Evolutionary conservation across 108 stramenopile genomes (phyloP), one percentile per base, ranked within the genome.

Genomic region (Mediolabrus comicus): DNA sequence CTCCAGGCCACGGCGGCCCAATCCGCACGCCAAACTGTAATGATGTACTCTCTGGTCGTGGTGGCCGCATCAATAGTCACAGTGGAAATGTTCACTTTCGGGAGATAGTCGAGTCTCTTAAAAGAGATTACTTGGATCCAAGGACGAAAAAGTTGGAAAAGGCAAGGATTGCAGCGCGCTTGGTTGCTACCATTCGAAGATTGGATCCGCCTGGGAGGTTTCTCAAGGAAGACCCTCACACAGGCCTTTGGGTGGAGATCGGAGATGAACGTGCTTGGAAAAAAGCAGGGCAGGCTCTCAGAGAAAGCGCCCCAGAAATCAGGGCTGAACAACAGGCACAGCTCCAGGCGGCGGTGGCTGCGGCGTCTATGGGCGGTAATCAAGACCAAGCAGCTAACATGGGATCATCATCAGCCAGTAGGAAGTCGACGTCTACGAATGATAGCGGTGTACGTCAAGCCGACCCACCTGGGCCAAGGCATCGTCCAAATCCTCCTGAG

Each of bases 21-120:
- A 59, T 82, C 69, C 70, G 67, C 65, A 71, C 29, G 46, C 83
- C 83, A 75, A 79, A 85, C 66, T 54, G 61, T 35, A 77, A 87
- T 65, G 93, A 95, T 71, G 88, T 95, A 22, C 86, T 95, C 27
- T 91, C 84, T 67, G 93, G 93, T 4, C 82, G 95, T 29, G 95
- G 95, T 14, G 92, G 95, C 13, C 82, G 92, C 33, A 92, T 92
- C 83, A 96, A 96, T 65, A 80, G 86, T 61, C 95, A 96, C 76
- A 27, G 71, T 9, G 95, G 95, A 25, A 96, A 96, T 69, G 83
- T 92, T 49, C 84, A 81, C 53, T 96, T 92, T 62, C 79, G 95
- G 33, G 80, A 88, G 16, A 71, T 91, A 9, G 86, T 93, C 56
- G 70, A 83, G 22, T 28, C 46, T 4, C 63, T 68, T 57, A 92